Percentiles rank a stretch among this genome's conserved stretches.
Conservation (phyloP, 208 protist species). For the Trypanosoma lewisi region DNA sequence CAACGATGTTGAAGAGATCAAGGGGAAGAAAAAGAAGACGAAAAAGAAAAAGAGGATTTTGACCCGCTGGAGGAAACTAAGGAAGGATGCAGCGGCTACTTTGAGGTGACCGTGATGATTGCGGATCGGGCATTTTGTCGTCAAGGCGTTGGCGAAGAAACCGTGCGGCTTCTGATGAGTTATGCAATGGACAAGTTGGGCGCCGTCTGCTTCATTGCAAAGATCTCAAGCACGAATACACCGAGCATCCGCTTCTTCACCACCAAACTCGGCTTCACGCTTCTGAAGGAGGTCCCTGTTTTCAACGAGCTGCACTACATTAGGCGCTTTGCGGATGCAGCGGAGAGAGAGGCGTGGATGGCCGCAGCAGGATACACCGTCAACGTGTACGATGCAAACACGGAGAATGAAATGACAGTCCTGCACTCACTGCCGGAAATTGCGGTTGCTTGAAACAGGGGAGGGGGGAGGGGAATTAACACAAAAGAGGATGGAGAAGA, state of each 20-base stretch:
- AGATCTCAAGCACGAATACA: constrained; percentile 83
- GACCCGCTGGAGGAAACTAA: neutral
- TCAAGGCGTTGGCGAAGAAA: constrained; percentile 66
- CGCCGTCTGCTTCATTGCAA: constrained; percentile 78
- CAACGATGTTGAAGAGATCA: constrained; percentile 26
- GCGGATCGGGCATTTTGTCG: constrained; percentile 66
- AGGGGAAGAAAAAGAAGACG: constrained; percentile 4
- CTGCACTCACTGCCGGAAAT: constrained; percentile 7
- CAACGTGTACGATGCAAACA: constrained; percentile 16
- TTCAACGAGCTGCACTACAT: constrained; percentile 81
- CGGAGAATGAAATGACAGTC: constrained; percentile 1
- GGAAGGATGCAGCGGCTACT: constrained; percentile 12
- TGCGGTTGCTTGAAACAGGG: neutral
- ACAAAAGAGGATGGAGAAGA: neutral
- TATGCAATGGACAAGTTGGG: constrained; percentile 75
- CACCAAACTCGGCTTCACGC: constrained; percentile 57
- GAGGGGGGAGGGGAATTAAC: neutral
- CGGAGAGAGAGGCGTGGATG: constrained; percentile 26
- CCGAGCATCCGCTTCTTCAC: constrained; percentile 74
- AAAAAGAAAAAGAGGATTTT: too few relatives aligned
- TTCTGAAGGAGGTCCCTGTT: constrained; percentile 70
- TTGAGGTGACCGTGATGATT: constrained; percentile 92
- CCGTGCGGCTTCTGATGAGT: constrained; percentile 81
- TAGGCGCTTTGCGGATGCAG: constrained; percentile 24
- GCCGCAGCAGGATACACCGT: constrained; percentile 30